These are phyloP conservation scores for Leptographium flavum DNA, from an alignment of 2,329 filamentous ascomycete species.

Conservation along the genomic window DNA sequence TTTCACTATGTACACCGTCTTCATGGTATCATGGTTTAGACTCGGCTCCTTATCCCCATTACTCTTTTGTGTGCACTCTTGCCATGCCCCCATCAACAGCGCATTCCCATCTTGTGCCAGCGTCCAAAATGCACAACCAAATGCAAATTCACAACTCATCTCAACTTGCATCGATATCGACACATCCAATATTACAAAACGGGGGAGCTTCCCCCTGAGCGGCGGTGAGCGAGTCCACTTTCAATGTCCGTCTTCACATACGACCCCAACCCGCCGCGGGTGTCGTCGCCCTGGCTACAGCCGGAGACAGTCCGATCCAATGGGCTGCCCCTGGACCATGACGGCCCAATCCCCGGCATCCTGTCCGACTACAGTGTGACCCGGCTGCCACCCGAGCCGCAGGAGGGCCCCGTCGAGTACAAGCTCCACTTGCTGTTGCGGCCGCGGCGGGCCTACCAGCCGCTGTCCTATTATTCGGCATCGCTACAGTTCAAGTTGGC, in stretches of 20 bases:
- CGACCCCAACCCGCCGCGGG: slow-evolving; percentile 72
- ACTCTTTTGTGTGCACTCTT: no score
- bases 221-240: neutral
- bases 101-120: no score
- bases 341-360: slow-evolving; percentile 20
- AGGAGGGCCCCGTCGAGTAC: slow-evolving; percentile 91
- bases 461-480: slow-evolving; percentile 36
- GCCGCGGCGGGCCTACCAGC: slow-evolving; percentile 58
- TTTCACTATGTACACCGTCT: neutral
- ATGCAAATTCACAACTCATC: no score
- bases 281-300: slow-evolving; percentile 79
- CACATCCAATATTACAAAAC: neutral
- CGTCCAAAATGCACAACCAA: no score
- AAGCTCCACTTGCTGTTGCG: slow-evolving; percentile 83
- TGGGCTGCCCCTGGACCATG: slow-evolving; percentile 9
- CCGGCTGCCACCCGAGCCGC: slow-evolving; percentile 76
- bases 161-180: neutral
- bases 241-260: slow-evolving; percentile 90
- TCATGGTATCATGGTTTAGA: neutral
- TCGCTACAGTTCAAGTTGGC: slow-evolving; percentile 17
- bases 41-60: no score
- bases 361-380: slow-evolving; percentile 52
- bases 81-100: no score
- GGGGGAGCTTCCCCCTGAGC: neutral
- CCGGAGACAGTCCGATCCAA: no score